phyloP scores from a whole-genome alignment of 108 stramenopile species.

The Conticribra weissflogii region DNA sequence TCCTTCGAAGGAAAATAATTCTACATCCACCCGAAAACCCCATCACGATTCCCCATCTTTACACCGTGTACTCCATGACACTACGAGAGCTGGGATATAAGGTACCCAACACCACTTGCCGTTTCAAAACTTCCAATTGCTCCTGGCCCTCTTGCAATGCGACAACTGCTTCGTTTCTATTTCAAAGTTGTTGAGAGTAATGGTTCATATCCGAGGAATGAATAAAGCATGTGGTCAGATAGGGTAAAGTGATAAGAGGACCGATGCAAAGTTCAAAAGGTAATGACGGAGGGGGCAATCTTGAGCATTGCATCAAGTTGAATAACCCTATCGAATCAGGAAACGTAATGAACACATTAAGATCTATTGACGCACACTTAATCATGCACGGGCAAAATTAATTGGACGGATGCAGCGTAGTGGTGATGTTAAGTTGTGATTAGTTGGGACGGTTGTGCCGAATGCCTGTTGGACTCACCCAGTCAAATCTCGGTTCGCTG shows the following conservation, averaged over 20 bases:
- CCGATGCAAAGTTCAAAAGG: no score
- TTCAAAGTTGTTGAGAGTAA: not conserved
- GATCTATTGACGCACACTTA: no score
- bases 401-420: not conserved
- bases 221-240: no score
- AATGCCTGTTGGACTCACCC: slow-evolving; percentile 54
- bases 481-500: slow-evolving; percentile 58
- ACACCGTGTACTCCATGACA: slow-evolving; percentile 71
- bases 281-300: no score
- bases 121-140: slow-evolving; percentile 69
- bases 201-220: not conserved
- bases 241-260: no score
- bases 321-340: no score
- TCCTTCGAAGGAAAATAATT: not conserved
- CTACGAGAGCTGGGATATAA: slow-evolving; percentile 76
- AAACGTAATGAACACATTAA: no score
- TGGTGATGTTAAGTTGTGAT: not conserved
- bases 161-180: slow-evolving; percentile 66
- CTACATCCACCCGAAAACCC: not conserved
- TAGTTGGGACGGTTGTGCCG: not conserved
- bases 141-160: slow-evolving; percentile 65
- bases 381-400: no score
- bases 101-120: slow-evolving; percentile 66
- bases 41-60: not conserved
- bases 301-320: no score